Conservation (phyloP, 345 rosid species). For the Xanthoceras sorbifolium region DNA sequence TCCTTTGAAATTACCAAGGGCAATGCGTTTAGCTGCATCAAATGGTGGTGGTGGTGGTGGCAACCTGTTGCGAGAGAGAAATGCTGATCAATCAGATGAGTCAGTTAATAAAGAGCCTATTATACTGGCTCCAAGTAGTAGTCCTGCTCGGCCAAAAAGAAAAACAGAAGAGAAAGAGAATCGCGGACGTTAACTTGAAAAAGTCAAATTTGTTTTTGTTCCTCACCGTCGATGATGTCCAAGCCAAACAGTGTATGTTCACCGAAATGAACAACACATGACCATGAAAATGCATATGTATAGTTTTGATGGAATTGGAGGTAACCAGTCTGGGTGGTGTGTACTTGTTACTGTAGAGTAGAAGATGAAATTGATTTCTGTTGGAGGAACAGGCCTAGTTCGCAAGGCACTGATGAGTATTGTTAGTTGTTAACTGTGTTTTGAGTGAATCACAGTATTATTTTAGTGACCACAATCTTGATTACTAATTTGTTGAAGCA, state of each 20-base stretch:
- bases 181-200: slow-evolving; percentile 31
- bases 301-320: neutral
- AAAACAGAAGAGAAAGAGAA: slow-evolving; percentile 81
- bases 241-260: neutral
- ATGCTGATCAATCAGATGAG: slow-evolving; percentile 54
- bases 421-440: neutral
- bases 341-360: neutral
- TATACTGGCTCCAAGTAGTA: slow-evolving; percentile 39
- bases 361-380: slow-evolving; percentile 3
- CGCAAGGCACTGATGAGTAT: neutral
- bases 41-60: too few relatives aligned
- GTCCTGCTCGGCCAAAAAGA: slow-evolving; percentile 49
- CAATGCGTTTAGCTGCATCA: slow-evolving; percentile 67
- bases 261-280: neutral
- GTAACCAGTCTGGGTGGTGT: slow-evolving; percentile 4
- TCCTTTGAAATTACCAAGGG: slow-evolving; percentile 74
- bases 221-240: neutral
- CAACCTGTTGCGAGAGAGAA: slow-evolving; percentile 76
- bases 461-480: too few relatives aligned
- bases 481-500: too few relatives aligned
- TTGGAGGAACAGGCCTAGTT: neutral
- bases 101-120: slow-evolving; percentile 41
- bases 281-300: neutral
- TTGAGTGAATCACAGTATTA: neutral
- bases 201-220: neutral